Evolutionary conservation across 2,329 filamentous ascomycete species (phyloP).

Genomic region (Raffaelea ambrosiae): DNA sequence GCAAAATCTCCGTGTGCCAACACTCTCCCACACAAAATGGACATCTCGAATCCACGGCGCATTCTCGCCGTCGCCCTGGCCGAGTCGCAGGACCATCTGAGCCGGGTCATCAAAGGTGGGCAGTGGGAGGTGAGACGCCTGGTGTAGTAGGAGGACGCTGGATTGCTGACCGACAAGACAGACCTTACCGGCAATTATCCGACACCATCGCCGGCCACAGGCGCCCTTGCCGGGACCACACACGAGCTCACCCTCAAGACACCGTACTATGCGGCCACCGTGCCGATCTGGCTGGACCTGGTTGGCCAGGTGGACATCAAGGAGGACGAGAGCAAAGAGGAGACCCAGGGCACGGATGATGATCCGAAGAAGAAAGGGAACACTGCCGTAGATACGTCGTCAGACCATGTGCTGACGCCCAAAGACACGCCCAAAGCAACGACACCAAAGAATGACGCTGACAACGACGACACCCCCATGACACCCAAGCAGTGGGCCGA

Average conservation of each 20-base stretch:
- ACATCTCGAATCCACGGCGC: constrained; percentile 43
- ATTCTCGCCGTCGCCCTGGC: constrained; percentile 49
- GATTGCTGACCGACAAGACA: constrained; percentile 20
- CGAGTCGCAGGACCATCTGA: constrained; percentile 36
- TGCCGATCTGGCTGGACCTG: constrained; percentile 59
- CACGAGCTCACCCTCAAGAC: constrained; percentile 48
- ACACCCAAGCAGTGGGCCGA: constrained; percentile 42
- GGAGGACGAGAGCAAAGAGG: background rate
- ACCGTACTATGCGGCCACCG: constrained; percentile 49
- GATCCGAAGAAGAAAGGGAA: no score
- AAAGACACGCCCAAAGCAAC: no score
- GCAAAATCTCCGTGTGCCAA: no score
- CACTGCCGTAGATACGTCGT: no score
- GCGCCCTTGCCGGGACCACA: constrained; percentile 46
- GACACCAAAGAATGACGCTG: no score
- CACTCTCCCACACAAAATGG: constrained; percentile 17
- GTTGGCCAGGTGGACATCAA: constrained; percentile 15
- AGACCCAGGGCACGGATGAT: background rate
- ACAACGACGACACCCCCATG: constrained; percentile 13
- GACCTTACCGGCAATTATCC: constrained; percentile 41
- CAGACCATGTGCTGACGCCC: no score
- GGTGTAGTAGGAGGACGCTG: background rate
- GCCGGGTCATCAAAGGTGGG: constrained; percentile 47
- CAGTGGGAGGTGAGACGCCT: constrained; percentile 1
- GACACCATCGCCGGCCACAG: constrained; percentile 6